Evolutionary conservation across 2,329 filamentous ascomycete genomes (phyloP), one percentile per base, ranked within the genome.

Genomic region (Hymenoscyphus fructigenus): DNA sequence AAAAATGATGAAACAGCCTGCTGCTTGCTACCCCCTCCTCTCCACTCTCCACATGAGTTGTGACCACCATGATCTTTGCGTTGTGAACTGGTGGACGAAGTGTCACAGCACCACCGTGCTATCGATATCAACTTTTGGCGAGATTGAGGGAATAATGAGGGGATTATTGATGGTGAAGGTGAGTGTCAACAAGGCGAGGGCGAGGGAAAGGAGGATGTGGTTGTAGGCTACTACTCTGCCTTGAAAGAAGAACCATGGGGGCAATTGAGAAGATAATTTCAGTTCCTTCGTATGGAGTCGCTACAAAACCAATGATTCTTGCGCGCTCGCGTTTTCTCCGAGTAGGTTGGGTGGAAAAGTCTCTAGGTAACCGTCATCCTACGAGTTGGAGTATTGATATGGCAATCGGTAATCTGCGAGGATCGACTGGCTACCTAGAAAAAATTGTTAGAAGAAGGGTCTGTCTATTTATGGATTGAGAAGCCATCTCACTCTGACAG

Each of bases 1-100:
- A 53, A 53, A 53, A 10, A 26, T 53, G 47, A 53, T 53, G 47
- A 53, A 53, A 53, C 47, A 53, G 47, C 20, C 47, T 53, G 20
- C 34, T 20, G 44, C 20, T 50, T 23, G 44, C 20, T 53, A 20
- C 47, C 23, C n/a, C 44, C 34, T 36, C 34, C 14, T 36, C 34
- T 36, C 34, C 34, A 2, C 47, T 53, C 47, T 53, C 47, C 20
- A 23, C 47, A 53, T 26, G 47, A 53, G 47, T 53, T 53, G 36
- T 38, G 36, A 38, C 36, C 36, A 38, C 14, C 36, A 38, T 38
- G 47, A 53, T 23, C 20, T 53, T 53, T 23, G 23, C 47, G 47
- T 26, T 26, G 47, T 53, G 23, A 23, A 53, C 47, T 53, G 20
- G 47, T 23, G 47, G 20, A 53, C 14, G 47, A 23, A 23, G 47